phyloP scores from a whole-genome alignment of 257 asterid genomes.

The Solanum ossicruentum region DNA sequence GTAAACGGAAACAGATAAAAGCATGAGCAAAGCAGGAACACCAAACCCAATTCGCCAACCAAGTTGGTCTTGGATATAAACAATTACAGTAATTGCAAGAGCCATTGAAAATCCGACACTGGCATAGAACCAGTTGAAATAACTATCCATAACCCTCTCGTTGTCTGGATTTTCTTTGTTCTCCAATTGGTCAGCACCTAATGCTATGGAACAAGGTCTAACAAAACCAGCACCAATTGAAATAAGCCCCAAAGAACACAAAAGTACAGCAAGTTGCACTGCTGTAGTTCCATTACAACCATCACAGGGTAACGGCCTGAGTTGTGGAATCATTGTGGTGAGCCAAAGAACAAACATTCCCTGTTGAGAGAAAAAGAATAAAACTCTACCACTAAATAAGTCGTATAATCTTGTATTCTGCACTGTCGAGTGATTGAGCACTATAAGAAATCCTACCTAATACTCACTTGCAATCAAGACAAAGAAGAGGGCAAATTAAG shows the following conservation, averaged over 20 bases:
- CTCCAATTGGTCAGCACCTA: constrained; percentile 4
- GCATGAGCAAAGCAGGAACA: constrained; percentile 4
- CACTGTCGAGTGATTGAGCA: background rate
- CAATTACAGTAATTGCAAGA: constrained; percentile 2
- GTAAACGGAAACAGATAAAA: background rate
- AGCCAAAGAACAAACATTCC: constrained; percentile 5
- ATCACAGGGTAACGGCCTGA: background rate
- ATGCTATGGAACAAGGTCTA: constrained; percentile 10
- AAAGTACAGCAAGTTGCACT: background rate
- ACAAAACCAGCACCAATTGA: constrained; percentile 8
- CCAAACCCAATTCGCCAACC: constrained; percentile 17
- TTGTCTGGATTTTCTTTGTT: background rate
- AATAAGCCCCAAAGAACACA: background rate
- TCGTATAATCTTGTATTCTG: background rate
- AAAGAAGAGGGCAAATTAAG: background rate
- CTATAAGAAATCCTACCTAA: too few relatives aligned
- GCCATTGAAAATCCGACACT: background rate
- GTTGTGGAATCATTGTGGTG: background rate
- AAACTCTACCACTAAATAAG: background rate
- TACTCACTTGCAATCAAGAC: too few relatives aligned
- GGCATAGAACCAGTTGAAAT: constrained; percentile 6
- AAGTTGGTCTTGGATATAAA: constrained; percentile 8
- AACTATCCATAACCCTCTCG: background rate
- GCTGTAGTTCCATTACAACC: background rate
- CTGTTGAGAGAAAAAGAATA: background rate